Base-by-base conservation (phyloP, 495 filamentous ascomycete genomes). In the Evernia prunastri region DNA sequence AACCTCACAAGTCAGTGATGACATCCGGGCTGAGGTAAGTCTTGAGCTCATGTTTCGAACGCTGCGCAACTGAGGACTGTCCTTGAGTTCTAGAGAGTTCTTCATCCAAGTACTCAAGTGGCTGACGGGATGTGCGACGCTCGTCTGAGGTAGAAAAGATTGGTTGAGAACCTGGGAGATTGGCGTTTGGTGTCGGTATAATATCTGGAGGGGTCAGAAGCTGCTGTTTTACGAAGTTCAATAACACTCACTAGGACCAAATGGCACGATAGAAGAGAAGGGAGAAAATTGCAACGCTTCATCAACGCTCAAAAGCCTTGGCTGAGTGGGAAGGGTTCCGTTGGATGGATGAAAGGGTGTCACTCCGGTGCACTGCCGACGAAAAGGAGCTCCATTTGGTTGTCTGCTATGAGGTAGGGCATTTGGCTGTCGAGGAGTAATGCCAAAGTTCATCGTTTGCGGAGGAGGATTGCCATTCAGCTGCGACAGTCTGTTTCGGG, bases 271-370 rank as follows among this genome's bases (percentile, higher is more conserved):
- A 29, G 91, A 95, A 29, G 89, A 91, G 73, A 97, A 87, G 4
- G 94, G 92, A 20, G 95, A 93, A 75, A 88, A 96, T 42, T 91
- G 90, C 51, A 99, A 78, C 13, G 93, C 93, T 70, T 97, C 90
- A 63, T 90, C 85, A 17, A 97, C 86, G 47, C 75, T 82, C 51
- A 86, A 77, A 27, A 84, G 77, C 57, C 81, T 76, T 29, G 39
- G 12, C 29, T 35, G 61, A 47, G 39, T 33, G 18, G 54, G 40
- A n/a, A 20, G 6, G 0, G 20, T 42, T 18, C 61, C 59, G 5
- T 61, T 61, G 27, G 42, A 57, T 23, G 33, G 61, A 31, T 49
- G 40, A 39, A 31, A 54, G 29, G 39, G 40, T 6, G 40, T 42
- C 56, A 47, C 17, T 53, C 42, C 61, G 29, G 35, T 58, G 10